Evolutionary conservation across 805 yeast genomes (phyloP).

Genomic region (Lachancea kluyveri): DNA sequence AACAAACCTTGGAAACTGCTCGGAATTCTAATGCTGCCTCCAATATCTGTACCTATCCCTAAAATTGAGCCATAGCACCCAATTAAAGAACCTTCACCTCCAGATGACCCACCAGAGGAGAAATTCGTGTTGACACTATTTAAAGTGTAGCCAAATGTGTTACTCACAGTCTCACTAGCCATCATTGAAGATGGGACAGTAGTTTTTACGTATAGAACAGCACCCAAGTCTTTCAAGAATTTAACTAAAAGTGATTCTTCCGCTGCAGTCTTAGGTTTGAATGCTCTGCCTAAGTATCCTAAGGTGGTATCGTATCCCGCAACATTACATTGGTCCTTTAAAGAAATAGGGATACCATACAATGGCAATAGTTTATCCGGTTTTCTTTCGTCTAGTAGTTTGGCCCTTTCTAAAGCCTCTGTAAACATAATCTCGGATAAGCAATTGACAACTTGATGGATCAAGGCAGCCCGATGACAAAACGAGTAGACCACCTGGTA

Average conservation of each 20-base stretch:
- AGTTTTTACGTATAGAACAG: conserved; percentile 53
- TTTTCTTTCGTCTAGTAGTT: conserved; percentile 41
- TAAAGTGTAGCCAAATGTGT: conserved; percentile 46
- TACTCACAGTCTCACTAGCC: conserved; percentile 53
- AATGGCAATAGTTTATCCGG: conserved; percentile 54
- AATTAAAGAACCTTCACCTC: conserved; percentile 57
- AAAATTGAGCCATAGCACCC: conserved; percentile 47
- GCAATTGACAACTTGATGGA: conserved; percentile 43
- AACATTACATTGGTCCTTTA: conserved; percentile 38
- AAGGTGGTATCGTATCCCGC: conserved; percentile 19
- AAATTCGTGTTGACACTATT: conserved; percentile 46
- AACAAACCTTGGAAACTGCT: conserved; percentile 46
- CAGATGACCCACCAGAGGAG: conserved; percentile 56
- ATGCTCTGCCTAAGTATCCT: conserved; percentile 17
- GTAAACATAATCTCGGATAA: conserved; percentile 38
- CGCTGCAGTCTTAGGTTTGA: conserved; percentile 10
- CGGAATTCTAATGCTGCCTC: conserved; percentile 58
- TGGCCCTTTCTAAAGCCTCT: conserved; percentile 50
- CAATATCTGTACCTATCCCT: conserved; percentile 59
- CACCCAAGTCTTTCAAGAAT: conserved; percentile 35
- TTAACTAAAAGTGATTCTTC: conserved; percentile 20
- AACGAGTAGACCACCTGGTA: conserved; percentile 34
- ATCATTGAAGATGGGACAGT: conserved; percentile 56
- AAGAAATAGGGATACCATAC: conserved; percentile 61
- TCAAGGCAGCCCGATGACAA: conserved; percentile 49